Evolutionary conservation across 148 eudicot species (phyloP), one percentile per base, ranked within the genome.

Genomic region (Spergularia marina): DNA sequence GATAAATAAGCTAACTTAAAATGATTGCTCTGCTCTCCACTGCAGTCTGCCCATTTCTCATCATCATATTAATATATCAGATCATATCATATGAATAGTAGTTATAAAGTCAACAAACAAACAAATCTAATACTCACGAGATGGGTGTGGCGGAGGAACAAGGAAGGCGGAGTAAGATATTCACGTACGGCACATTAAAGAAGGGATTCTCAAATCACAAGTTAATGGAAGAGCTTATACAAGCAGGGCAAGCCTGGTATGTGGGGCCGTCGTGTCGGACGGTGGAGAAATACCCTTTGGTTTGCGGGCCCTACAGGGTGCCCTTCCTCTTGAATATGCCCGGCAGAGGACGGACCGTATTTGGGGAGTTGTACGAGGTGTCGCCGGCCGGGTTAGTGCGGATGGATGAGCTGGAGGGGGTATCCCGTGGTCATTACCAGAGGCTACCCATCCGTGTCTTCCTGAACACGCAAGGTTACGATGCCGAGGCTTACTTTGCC

Each of bases 131-230:
- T 23, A 23, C 25, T 23, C 25, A 23, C 0, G 36, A 30, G 39
- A 65, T 65, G 70, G 70, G 70, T 4, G 25, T 20, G 10, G 70
- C n/a, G 8, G 44, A 39, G 23, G 21, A 7, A 40, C 21, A 51
- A 53, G 17, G 18, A 49, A 6, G 18, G 2, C 54, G 36, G 52
- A 75, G 53, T 23, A 65, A 85, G n/a, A 81, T 90, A 60, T 90
- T 90, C 91, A 84, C 87, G 23, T 90, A 90, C 77, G 91, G 94
- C 18, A 90, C 94, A 1, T 72, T 90, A 1, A 90, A 90, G 49
- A 80, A 34, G 7, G 91, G 91, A 21, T 90, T 90, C 83, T 78
- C 86, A 12, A 90, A 90, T 72, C 95, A 88, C 83, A 10, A n/a
- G 47, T 81, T 88, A 39, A 81, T 90, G 66, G 64, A 81, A 6